Percentiles rank a stretch among this genome's conserved stretches.
Conservation (phyloP, 495 filamentous ascomycete genomes). For the Penicillium flavigenum region DNA sequence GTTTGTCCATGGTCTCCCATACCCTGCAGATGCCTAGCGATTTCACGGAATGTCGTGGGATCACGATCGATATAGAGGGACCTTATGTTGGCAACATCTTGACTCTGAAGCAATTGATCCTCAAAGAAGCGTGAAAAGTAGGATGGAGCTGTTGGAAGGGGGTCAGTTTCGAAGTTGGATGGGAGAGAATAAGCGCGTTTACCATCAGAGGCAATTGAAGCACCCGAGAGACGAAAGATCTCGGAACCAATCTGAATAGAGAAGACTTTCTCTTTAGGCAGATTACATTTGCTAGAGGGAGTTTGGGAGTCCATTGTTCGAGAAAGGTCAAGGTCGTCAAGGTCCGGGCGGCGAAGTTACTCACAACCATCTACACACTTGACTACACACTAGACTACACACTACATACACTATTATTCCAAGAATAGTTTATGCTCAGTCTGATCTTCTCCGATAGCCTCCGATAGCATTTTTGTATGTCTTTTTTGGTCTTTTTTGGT, state of each 20-base stretch:
- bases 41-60: constrained; percentile 84
- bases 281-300: not conserved
- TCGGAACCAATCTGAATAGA: constrained; percentile 92
- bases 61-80: constrained; percentile 97
- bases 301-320: constrained; percentile 17
- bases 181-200: not conserved
- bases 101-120: constrained; percentile 68
- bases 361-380: too few species aligned
- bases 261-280: constrained; percentile 71
- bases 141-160: constrained; percentile 75
- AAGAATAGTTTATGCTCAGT: too few species aligned
- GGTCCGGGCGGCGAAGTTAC: not conserved
- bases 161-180: constrained; percentile 5
- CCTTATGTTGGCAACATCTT: constrained; percentile 51
- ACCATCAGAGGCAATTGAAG: constrained; percentile 95
- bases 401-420: too few species aligned
- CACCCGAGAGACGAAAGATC: constrained; percentile 90
- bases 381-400: too few species aligned
- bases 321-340: not conserved
- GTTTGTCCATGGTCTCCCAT: constrained; percentile 2
- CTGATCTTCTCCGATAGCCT: too few species aligned
- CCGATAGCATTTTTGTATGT: too few species aligned
- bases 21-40: constrained; percentile 87
- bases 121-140: constrained; percentile 96
- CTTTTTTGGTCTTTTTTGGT: too few species aligned